A percentile compares a stretch with the other conserved stretches of the same genome.
These are phyloP conservation scores for Cyberlindnera lachancei DNA, from an alignment of 805 yeast genomes.

Conservation along the genomic window DNA sequence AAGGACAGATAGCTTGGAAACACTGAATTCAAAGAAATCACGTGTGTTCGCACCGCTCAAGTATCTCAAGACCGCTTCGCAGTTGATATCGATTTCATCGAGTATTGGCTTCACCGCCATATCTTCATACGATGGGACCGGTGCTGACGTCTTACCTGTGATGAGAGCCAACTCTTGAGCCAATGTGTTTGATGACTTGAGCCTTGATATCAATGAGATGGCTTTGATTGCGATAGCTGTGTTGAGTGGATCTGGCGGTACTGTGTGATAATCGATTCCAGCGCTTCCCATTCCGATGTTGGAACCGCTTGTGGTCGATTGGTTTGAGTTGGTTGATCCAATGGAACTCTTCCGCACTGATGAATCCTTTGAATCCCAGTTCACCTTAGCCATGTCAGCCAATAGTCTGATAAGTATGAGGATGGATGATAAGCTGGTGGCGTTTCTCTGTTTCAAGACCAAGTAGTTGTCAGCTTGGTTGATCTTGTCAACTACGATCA, in stretches of 20 bases:
- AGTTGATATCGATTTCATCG: conserved; percentile 28
- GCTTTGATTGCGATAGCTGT: conserved; percentile 22
- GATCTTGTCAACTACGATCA: conserved; percentile 21
- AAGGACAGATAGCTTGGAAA: conserved; percentile 21
- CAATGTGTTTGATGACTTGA: conserved; percentile 26
- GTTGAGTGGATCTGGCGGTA: conserved; percentile 25
- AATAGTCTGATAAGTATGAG: conserved; percentile 31
- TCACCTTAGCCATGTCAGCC: conserved; percentile 31
- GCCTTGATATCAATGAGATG: conserved; percentile 22
- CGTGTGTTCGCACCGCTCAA: conserved; percentile 44
- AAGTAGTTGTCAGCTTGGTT: conserved; percentile 22
- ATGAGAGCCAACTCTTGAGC: conserved; percentile 27
- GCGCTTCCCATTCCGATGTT: conserved; percentile 27
- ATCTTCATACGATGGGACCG: conserved; percentile 14
- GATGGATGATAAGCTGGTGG: conserved; percentile 27
- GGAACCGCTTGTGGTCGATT: conserved; percentile 16
- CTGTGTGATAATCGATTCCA: conserved; percentile 26
- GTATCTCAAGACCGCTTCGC: conserved; percentile 36
- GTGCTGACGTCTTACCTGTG: conserved; percentile 16
- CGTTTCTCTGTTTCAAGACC: conserved; percentile 22
- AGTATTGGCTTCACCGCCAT: conserved; percentile 18
- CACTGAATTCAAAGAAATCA: conserved; percentile 32
- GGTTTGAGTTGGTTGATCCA: conserved; percentile 16
- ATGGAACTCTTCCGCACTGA: conserved; percentile 15
- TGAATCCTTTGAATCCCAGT: conserved; percentile 31